A percentile compares a stretch with the other conserved stretches of the same genome.
These are phyloP conservation scores for Colletotrichum lentis DNA, from an alignment of 2,329 filamentous ascomycete genomes.

Conservation along the genomic window DNA sequence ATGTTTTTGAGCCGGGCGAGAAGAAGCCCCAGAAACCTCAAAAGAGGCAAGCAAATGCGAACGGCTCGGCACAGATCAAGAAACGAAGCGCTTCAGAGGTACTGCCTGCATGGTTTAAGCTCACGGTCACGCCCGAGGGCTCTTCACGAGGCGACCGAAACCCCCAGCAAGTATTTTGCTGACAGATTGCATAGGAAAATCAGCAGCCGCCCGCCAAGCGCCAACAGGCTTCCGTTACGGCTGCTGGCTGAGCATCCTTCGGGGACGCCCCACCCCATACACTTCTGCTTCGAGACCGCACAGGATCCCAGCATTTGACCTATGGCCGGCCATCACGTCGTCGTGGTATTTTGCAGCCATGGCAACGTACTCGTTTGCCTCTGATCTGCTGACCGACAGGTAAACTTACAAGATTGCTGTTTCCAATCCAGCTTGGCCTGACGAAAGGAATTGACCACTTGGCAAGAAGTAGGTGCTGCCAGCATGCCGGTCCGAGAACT, in stretches of 20 bases:
- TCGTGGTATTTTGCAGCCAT: constrained; percentile 1
- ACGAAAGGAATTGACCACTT: not conserved
- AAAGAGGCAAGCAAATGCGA: constrained; percentile 45
- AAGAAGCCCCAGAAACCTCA: constrained; percentile 67
- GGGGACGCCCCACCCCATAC: not conserved
- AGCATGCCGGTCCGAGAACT: not conserved
- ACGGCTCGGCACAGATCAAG: constrained; percentile 52
- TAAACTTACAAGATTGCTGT: constrained; percentile 5
- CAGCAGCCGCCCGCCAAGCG: constrained; percentile 51
- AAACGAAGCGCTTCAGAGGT: constrained; percentile 61
- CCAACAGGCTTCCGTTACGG: constrained; percentile 53
- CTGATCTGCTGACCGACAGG: constrained; percentile 23
- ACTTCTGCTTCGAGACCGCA: not conserved
- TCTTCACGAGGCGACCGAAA: constrained; percentile 45
- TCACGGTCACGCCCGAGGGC: constrained; percentile 7
- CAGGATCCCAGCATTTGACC: not conserved
- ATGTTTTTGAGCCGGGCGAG: constrained; percentile 87
- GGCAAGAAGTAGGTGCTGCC: not conserved
- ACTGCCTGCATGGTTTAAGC: constrained; percentile 36
- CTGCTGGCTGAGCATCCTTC: constrained; percentile 46
- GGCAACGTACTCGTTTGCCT: constrained; percentile 4
- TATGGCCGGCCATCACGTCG: not conserved
- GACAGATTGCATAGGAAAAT: constrained; percentile 45
- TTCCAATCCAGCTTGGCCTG: not conserved
- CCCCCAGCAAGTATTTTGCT: constrained; percentile 51